Evolutionary conservation across 1,284 basidiomycete genomes (phyloP), one percentile per base, ranked within the genome.

Genomic region (Marasmius tenuissimus): DNA sequence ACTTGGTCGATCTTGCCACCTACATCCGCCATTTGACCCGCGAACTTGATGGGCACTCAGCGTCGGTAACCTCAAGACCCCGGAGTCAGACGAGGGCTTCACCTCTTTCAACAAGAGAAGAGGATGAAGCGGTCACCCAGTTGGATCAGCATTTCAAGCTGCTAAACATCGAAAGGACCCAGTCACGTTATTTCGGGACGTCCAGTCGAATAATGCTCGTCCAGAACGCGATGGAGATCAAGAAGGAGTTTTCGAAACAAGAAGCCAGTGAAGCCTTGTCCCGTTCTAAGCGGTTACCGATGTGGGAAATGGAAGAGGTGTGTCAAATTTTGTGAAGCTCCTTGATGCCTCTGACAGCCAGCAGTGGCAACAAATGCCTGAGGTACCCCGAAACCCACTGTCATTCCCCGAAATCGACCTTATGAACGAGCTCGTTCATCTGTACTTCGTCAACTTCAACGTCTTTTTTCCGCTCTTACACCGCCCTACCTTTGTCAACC

Each of bases 381-480:
- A 60, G 42, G 48, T 58, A 53, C 52, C 68, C 20, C 57, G 35
- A 20, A 37, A 56, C 12, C 58, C 53, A 2, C 58, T 34, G 11
- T 61, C 55, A 11, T 87, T 85, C 61, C 86, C 86, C 0, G 76
- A 79, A 0, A 65, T 74, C 2, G 85, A 88, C 57, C 75, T 92
- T 16, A 77, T 84, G 27, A 66, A 67, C 4, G 59, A 60, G 1
- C 79, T 93, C 40, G 76, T 92, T 62, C 79, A 86, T 14, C 75
- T 85, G 14, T 92, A 84, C 70, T 92, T 92, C 68, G 64, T 65
- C 8, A 66, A 81, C 53, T 67, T 81, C 67, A 87, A 91, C 70
- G 65, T 72, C 11, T 73, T 82, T 61, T 71, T 81, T n/a, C 85
- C 86, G 3, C 74, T 92, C 14, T 72, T 93, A 10, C 89, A 92